These are phyloP conservation scores for Musa balbisiana DNA, from an alignment of 202 grass and related monocot species.

Conservation along the genomic window DNA sequence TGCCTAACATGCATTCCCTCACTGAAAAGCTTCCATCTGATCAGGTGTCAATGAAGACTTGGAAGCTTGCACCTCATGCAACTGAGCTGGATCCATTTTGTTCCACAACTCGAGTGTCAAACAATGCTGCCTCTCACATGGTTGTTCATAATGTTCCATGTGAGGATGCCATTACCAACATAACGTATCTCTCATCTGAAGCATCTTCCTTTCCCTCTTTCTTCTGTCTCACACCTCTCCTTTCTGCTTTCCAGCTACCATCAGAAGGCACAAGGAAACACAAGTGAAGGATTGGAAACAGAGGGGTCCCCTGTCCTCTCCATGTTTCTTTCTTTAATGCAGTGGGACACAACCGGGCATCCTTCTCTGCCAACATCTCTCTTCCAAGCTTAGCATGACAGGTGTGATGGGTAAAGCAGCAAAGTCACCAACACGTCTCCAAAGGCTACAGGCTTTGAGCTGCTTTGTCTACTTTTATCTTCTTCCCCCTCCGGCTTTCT, in stretches of 20 bases:
- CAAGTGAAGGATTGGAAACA: not conserved
- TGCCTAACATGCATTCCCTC: not conserved
- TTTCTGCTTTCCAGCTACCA: not conserved
- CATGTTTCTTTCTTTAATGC: not conserved
- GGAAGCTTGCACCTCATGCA: too few species aligned
- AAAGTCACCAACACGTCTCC: too few species aligned
- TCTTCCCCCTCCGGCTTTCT: too few species aligned
- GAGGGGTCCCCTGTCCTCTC: not conserved
- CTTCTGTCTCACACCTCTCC: not conserved
- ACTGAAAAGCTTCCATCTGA: not conserved
- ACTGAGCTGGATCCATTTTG: not conserved
- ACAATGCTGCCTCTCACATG: not conserved
- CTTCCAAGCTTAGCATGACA: not conserved
- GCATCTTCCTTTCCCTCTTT: not conserved
- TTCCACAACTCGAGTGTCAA: not conserved
- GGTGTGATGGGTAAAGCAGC: too few species aligned
- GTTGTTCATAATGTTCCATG: not conserved
- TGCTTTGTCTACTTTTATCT: too few species aligned
- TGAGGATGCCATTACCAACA: too few species aligned
- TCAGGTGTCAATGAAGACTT: not conserved
- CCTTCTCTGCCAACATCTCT: not conserved
- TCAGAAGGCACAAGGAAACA: not conserved
- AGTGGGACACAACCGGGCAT: not conserved
- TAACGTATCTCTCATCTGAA: not conserved
- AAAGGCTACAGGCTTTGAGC: too few species aligned